Evolutionary conservation across 257 asterid genomes (phyloP), one percentile per base, ranked within the genome.

Genomic region (Solanum phureja): DNA sequence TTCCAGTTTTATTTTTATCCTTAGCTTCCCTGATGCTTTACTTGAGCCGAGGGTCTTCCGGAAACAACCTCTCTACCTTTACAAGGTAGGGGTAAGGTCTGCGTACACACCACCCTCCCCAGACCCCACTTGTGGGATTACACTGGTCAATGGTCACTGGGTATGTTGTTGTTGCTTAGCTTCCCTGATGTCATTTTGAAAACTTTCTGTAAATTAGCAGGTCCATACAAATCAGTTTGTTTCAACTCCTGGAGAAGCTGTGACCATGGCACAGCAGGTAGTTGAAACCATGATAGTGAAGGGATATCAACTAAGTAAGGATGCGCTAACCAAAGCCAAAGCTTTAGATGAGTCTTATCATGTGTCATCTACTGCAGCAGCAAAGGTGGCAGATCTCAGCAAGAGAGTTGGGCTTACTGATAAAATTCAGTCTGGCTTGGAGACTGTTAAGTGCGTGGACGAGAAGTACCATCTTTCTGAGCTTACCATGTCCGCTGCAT

Each of bases 241-340:
- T 76, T 91, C 95, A 4, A 62, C 89, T 49, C 94, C 95, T 12
- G 94, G 94, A 68, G 95, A 94, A 86, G 94, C 95, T 24, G 90
- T 89, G 71, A 90, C 94, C 0, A 90, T 92, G 75, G 94, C 91
- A 84, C 94, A 91, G 88, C 89, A 90, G n/a, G 92, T 89, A 3
- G 94, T 93, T 60, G 88, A 88, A 31, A 91, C 90, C 89, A 90
- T 94, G 95, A 89, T 93, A 60, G 89, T 91, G 7, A 92, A 91
- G 90, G 97, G 96, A 21, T 92, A 89, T 31, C 90, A 90, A 11
- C 83, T 94, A 86, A 89, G 95, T 37, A 92, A 92, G 89, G 97
- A 93, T 75, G 95, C 95, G 29, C 31, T 94, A 5, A 84, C 75
- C 8, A 94, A 90, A 89, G 97, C 97, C 87, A 94, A 90, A 91